Conservation (phyloP, 2,329 filamentous ascomycete genomes). For the Fusarium sp. region DNA sequence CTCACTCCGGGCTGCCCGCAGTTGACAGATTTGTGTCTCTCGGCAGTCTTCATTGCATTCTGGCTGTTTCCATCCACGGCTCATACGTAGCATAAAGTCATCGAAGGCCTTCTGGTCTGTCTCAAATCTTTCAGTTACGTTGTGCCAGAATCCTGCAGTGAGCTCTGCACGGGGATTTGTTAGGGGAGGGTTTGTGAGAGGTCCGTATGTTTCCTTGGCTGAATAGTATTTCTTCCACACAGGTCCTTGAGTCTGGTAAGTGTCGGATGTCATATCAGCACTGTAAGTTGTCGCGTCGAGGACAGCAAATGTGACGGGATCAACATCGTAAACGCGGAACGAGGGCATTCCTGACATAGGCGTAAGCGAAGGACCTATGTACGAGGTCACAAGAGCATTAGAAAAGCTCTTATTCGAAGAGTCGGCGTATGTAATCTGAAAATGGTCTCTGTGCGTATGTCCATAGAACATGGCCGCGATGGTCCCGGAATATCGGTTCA, state of each 20-base stretch:
- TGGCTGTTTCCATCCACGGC: slow-evolving; percentile 57
- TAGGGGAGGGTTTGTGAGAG: slow-evolving; percentile 56
- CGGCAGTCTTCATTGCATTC: slow-evolving; percentile 58
- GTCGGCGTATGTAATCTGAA: slow-evolving; percentile 66
- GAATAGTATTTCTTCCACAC: slow-evolving; percentile 69
- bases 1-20: slow-evolving; percentile 64
- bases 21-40: slow-evolving; percentile 61
- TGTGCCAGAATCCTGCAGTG: slow-evolving; percentile 70
- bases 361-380: slow-evolving; percentile 66
- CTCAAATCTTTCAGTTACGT: slow-evolving; percentile 63
- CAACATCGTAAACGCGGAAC: slow-evolving; percentile 70
- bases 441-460: slow-evolving; percentile 69
- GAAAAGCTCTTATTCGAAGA: slow-evolving; percentile 55
- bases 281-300: slow-evolving; percentile 66
- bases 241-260: slow-evolving; percentile 59
- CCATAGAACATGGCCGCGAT: slow-evolving; percentile 68
- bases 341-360: slow-evolving; percentile 67
- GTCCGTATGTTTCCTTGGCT: slow-evolving; percentile 65
- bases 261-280: slow-evolving; percentile 60
- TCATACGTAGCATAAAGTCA: slow-evolving; percentile 60
- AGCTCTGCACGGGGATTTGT: slow-evolving; percentile 57
- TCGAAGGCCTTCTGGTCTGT: slow-evolving; percentile 57
- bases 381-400: slow-evolving; percentile 63
- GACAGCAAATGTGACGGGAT: slow-evolving; percentile 67
- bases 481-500: slow-evolving; percentile 65